Base-by-base conservation (phyloP, 371 early-diverging fungal genomes). In the Nematocida ausubeli region DNA sequence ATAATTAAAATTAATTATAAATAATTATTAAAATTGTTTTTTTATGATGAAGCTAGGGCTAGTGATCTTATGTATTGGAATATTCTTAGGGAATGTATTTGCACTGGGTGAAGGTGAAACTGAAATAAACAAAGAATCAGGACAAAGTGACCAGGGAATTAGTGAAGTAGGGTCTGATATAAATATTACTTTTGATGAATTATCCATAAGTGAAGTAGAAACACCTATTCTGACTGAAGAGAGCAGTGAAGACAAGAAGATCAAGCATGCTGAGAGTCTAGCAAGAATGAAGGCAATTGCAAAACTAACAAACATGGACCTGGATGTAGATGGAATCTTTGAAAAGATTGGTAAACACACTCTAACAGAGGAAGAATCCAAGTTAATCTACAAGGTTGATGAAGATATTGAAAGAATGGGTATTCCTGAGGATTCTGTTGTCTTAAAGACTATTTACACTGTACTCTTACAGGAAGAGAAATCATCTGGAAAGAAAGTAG, bases 341-440 rank as follows among this genome's bases (percentile, higher is more conserved):
- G 35, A 24, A 5, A 39, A 19, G 19, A 39, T 62, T 12, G 64
- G 28, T 14, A 24, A n/a, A 7, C 52, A 70, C 34, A 32, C 22
- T 16, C 7, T 49, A 24, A 60, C 60, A 1, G 51, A 70, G 40
- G 65, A 44, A 26, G 71, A 70, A 32, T 22, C 12, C 3, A 26
- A 4, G 12, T 28, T 42, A 30, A 34, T 70, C 1, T 16, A 62
- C 12, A 37, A 62, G 24, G 44, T 70, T n/a, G 28, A 26, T 28
- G 71, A 62, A 70, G 64, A 56, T 19, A 32, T 62, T 24, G 47
- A 37, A 1, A 32, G 34, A 19, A 30, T 16, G 7, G 34, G 30
- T n/a, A 22, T 70, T 14, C 32, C 22, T 22, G 22, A 6, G 7
- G 32, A 42, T 26, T 9, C 9, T 19, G 39, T 70, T 7, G 5